phyloP scores from a whole-genome alignment of 768 basidiomycete species.

The Pisolithus sp. region DNA sequence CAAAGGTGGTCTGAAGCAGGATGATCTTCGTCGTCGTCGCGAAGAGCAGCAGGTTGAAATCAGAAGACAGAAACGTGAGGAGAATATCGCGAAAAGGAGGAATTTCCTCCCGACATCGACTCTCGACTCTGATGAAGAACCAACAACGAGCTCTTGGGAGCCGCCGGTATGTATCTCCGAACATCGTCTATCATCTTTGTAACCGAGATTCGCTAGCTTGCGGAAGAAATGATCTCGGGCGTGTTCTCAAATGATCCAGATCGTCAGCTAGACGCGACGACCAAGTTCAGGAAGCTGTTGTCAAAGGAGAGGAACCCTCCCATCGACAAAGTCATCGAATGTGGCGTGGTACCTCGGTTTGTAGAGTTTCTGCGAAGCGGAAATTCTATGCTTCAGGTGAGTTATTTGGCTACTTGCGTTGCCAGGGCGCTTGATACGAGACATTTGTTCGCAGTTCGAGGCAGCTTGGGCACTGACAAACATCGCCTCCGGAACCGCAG shows the following conservation, averaged over 20 bases:
- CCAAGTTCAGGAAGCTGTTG: conserved; percentile 95
- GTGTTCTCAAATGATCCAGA: conserved; percentile 92
- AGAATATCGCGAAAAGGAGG: conserved; percentile 95
- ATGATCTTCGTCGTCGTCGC: conserved; percentile 91
- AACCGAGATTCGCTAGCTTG: conserved; percentile 42
- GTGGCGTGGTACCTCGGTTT: conserved; percentile 94
- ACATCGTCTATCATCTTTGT: conserved; percentile 7
- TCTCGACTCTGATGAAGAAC: conserved; percentile 90
- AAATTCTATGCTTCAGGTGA: conserved; percentile 79
- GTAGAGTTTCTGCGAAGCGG: conserved; percentile 86
- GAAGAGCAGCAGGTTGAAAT: conserved; percentile 99
- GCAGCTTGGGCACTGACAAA: conserved; percentile 98
- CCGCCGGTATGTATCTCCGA: conserved; percentile 46
- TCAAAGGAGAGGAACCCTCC: conserved; percentile 99
- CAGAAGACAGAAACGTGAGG: conserved; percentile 95
- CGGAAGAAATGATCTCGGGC: conserved; percentile 87
- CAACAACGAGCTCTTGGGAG: conserved; percentile 63
- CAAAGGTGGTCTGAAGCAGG: conserved; percentile 82
- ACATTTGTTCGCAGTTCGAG: conserved; percentile 60
- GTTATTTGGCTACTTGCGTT: conserved; percentile 9
- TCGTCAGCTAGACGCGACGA: conserved; percentile 92
- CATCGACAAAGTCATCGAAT: conserved; percentile 96
- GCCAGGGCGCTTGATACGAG: not conserved
- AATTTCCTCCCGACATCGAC: conserved; percentile 77
- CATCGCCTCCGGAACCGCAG: conserved; percentile 96